A percentile compares a stretch with the other conserved stretches of the same genome.
phyloP scores from a whole-genome alignment of 345 rosid species.

The Moricandia moricandioides region DNA sequence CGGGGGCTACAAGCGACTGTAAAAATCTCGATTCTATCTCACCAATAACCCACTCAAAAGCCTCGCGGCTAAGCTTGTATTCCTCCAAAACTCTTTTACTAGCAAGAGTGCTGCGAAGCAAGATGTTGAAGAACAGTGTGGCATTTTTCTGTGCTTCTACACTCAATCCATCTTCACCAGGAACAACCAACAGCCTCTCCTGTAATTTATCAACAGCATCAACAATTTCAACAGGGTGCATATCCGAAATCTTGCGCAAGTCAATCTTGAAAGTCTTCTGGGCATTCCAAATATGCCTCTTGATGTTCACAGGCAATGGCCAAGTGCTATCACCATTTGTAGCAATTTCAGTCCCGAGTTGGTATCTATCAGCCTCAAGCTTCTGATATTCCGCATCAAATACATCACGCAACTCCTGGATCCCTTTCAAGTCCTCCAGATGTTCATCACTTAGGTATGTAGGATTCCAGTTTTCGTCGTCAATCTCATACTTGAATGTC shows the following conservation, averaged over 20 bases:
- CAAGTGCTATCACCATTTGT: slow-evolving; percentile 86
- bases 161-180: slow-evolving; percentile 84
- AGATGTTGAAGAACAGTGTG: slow-evolving; percentile 83
- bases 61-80: slow-evolving; percentile 91
- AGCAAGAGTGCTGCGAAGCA: slow-evolving; percentile 95
- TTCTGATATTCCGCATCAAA: slow-evolving; percentile 94
- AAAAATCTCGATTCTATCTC: slow-evolving; percentile 91
- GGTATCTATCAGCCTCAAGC: slow-evolving; percentile 77
- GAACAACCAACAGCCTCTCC: slow-evolving; percentile 93
- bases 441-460: slow-evolving; percentile 75
- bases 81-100: slow-evolving; percentile 96
- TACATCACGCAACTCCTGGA: slow-evolving; percentile 84
- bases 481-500: slow-evolving; percentile 82
- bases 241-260: slow-evolving; percentile 67
- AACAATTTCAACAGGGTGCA: slow-evolving; percentile 96
- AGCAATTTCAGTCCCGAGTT: slow-evolving; percentile 93
- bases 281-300: slow-evolving; percentile 95
- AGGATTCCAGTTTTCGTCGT: slow-evolving; percentile 87
- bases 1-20: slow-evolving; percentile 92
- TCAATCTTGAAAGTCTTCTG: slow-evolving; percentile 96
- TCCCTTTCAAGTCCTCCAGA: slow-evolving; percentile 84
- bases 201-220: slow-evolving; percentile 96
- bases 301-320: slow-evolving; percentile 94
- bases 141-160: slow-evolving; percentile 99
- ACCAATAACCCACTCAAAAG: slow-evolving; percentile 97